These are phyloP conservation scores for baker's yeast (Saccharomyces cerevisiae) DNA, from an alignment of 805 yeast species.

Conservation along the genomic window DNA sequence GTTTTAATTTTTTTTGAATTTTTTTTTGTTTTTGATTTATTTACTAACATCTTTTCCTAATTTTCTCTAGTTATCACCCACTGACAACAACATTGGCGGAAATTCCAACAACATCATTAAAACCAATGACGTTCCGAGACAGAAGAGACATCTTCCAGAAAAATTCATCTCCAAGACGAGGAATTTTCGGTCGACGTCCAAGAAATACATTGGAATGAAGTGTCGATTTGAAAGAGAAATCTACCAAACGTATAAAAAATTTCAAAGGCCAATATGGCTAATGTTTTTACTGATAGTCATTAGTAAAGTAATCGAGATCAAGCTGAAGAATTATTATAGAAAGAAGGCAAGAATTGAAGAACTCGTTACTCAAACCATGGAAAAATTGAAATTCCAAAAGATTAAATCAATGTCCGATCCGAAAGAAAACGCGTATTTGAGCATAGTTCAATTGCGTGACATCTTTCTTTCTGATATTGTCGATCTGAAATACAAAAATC, in stretches of 20 bases:
- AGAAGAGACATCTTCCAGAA: constrained; percentile 33
- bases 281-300: constrained; percentile 7
- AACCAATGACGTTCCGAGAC: constrained; percentile 33
- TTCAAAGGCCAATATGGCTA: constrained; percentile 16
- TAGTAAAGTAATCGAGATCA: constrained; percentile 28
- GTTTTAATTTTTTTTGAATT: neutral
- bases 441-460: constrained; percentile 67
- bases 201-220: constrained; percentile 48
- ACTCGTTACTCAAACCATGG: constrained; percentile 41
- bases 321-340: constrained; percentile 31
- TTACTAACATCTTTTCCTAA: constrained; percentile 21
- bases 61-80: constrained; percentile 18
- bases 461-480: constrained; percentile 37
- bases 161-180: constrained; percentile 32
- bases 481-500: constrained; percentile 30
- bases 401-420: constrained; percentile 26
- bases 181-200: constrained; percentile 68
- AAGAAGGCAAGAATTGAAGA: constrained; percentile 38
- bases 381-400: constrained; percentile 43
- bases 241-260: constrained; percentile 31
- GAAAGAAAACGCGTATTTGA: constrained; percentile 38
- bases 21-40: neutral
- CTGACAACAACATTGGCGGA: constrained; percentile 31
- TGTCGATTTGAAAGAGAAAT: constrained; percentile 51
- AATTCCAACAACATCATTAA: constrained; percentile 32